phyloP scores from a whole-genome alignment of 768 basidiomycete species.

The Symmetrospora coprosmae region DNA sequence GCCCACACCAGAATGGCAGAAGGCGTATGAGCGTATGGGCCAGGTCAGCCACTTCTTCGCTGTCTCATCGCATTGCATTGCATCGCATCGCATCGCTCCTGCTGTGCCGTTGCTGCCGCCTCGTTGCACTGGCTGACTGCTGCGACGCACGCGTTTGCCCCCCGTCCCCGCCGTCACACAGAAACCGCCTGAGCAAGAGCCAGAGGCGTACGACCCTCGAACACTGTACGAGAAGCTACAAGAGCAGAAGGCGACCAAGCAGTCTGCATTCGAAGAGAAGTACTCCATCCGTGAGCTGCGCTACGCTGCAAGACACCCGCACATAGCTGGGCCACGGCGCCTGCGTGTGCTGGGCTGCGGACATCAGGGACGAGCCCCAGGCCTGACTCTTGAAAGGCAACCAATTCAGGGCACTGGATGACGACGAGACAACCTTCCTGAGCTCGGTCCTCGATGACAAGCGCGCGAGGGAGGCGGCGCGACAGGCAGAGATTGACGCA shows the following conservation, averaged over 20 bases:
- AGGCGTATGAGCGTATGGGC: conserved; percentile 4
- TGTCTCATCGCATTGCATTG: neutral
- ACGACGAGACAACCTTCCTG: conserved; percentile 8
- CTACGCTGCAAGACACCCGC: neutral
- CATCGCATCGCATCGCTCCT: neutral
- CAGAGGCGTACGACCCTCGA: conserved; percentile 12
- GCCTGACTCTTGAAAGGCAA: neutral
- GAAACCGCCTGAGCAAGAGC: neutral
- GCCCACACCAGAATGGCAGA: conserved; percentile 8
- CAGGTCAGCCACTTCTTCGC: neutral
- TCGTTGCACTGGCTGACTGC: too few species aligned
- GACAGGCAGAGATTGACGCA: conserved; percentile 6
- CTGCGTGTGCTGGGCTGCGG: neutral
- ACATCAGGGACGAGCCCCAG: neutral
- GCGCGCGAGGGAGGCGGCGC: neutral
- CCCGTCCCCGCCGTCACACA: too few species aligned
- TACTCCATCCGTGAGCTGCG: conserved; percentile 13
- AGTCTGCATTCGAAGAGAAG: conserved; percentile 15
- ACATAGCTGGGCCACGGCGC: neutral
- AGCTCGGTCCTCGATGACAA: neutral
- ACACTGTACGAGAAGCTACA: conserved; percentile 6
- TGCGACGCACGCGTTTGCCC: too few species aligned
- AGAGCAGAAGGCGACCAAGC: conserved; percentile 10
- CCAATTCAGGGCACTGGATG: conserved; percentile 11
- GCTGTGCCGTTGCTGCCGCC: too few species aligned